Conservation (phyloP, 192 early-diverging fungal species). For the Coemansia brasiliensis region DNA sequence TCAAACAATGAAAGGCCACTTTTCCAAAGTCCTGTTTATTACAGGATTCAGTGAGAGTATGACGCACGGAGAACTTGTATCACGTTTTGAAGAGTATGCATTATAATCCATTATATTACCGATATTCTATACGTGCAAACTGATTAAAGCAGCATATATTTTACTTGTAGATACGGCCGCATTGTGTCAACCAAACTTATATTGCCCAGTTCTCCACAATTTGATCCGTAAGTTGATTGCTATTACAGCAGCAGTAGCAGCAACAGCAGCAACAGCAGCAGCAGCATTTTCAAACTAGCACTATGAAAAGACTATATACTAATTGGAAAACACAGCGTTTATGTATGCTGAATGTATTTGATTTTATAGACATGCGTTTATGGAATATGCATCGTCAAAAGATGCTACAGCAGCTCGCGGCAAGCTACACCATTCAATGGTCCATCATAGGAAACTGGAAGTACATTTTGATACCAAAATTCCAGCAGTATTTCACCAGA, state of each 20-base stretch:
- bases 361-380: conserved; percentile 45
- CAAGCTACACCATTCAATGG: conserved; percentile 25
- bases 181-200: conserved; percentile 33
- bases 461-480: conserved; percentile 51
- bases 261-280: not conserved
- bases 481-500: conserved; percentile 20
- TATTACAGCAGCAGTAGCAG: not conserved
- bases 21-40: conserved; percentile 34
- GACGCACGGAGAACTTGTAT: conserved; percentile 30
- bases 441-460: conserved; percentile 26
- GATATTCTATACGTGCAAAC: not conserved
- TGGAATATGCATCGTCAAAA: conserved; percentile 34
- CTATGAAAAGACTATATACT: not conserved
- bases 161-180: conserved; percentile 38
- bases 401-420: conserved; percentile 37
- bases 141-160: not conserved
- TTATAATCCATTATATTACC: not conserved
- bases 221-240: conserved; percentile 44
- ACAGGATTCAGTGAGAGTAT: conserved; percentile 34
- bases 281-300: not conserved
- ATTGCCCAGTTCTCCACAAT: conserved; percentile 19
- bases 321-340: not conserved
- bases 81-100: conserved; percentile 47
- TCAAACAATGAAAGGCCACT: conserved; percentile 21
- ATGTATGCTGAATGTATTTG: conserved; percentile 1